Evolutionary conservation across 495 filamentous ascomycete species (phyloP).

Genomic region (Hamigera avellanea): DNA sequence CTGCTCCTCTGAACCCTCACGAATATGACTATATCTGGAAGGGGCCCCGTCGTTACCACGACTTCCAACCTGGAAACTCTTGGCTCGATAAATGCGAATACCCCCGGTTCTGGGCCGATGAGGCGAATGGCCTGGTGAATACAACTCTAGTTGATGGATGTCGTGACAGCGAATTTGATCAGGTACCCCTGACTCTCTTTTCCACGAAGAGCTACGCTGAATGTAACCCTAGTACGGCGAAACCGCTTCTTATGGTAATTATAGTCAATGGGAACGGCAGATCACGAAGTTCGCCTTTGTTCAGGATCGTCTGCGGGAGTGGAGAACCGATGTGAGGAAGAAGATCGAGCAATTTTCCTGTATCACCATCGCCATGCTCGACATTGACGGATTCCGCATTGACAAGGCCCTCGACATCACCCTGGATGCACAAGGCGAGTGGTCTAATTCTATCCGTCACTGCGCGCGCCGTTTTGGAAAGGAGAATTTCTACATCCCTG

Average conservation of each 20-base stretch:
- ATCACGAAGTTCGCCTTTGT: conserved; percentile 28
- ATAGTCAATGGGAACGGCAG: conserved; percentile 24
- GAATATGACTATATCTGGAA: conserved; percentile 34
- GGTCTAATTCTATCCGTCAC: conserved; percentile 25
- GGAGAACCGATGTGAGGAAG: conserved; percentile 20
- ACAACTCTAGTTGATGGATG: conserved; percentile 13
- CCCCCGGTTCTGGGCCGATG: conserved; percentile 21
- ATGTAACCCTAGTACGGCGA: conserved; percentile 20
- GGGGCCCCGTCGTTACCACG: conserved; percentile 25
- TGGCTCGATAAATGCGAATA: conserved; percentile 18
- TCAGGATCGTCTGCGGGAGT: conserved; percentile 29
- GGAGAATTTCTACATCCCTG: conserved; percentile 35
- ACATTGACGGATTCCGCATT: conserved; percentile 38
- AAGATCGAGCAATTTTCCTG: conserved; percentile 28
- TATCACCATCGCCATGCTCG: conserved; percentile 31
- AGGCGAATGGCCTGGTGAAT: conserved; percentile 14
- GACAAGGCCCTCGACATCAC: conserved; percentile 38
- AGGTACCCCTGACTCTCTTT: conserved; percentile 9
- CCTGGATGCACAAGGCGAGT: conserved; percentile 33
- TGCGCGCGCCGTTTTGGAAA: conserved; percentile 32
- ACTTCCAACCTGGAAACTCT: conserved; percentile 20
- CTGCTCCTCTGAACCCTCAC: conserved; percentile 24
- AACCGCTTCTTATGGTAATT: conserved; percentile 27
- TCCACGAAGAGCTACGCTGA: not conserved
- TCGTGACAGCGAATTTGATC: conserved; percentile 23